Evolutionary conservation across 306 rosid species (phyloP), one percentile per base, ranked within the genome.

Genomic region (Glycine soja): DNA sequence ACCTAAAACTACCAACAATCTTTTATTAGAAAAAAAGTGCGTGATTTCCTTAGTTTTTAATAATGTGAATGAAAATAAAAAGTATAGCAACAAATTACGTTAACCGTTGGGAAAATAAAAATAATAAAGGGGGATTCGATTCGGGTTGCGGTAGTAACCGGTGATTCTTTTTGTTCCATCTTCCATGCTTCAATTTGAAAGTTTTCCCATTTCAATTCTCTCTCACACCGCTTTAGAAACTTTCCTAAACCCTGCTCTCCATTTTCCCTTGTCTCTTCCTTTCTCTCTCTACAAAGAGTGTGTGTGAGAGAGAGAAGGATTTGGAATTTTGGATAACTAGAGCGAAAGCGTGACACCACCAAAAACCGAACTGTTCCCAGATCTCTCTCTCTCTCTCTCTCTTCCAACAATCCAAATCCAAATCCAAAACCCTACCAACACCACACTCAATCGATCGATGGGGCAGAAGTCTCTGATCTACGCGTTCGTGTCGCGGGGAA

Each of bases 401-500:
- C 67, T 12, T 6, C 4, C 13, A n/a, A 0, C 6, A 58, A 47
- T 9, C 77, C 2, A 32, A 65, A 47, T 9, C 77, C 2, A 32
- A 65, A 32, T 38, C 47, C 30, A 34, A 63, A 63, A 63, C 46
- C 46, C 70, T 63, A 63, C 19, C 13, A 0, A 62, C 9, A 42
- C 46, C 46, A 62, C 10, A 63, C 47, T 38, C 8, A 40, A 8
- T 16, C 69, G 30, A 24, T 24, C 30, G 61, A 87, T 87, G 90
- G 86, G 84, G 70, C 90, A 81, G 58, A 80, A 75, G 57, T 53
- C 88, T 38, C 83, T 87, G 86, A 87, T 87, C 82, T 87, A 87
- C 88, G 80, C 88, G 8, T 87, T 87, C 40, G 86, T 87, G 24
- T 85, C 90, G 24, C 87, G 90, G 0, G 90, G 88, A 69, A 87